Percentiles rank a stretch among this genome's conserved stretches.
These are phyloP conservation scores for Trichocladium antarcticum DNA, from an alignment of 495 filamentous ascomycete species.

Conservation along the genomic window DNA sequence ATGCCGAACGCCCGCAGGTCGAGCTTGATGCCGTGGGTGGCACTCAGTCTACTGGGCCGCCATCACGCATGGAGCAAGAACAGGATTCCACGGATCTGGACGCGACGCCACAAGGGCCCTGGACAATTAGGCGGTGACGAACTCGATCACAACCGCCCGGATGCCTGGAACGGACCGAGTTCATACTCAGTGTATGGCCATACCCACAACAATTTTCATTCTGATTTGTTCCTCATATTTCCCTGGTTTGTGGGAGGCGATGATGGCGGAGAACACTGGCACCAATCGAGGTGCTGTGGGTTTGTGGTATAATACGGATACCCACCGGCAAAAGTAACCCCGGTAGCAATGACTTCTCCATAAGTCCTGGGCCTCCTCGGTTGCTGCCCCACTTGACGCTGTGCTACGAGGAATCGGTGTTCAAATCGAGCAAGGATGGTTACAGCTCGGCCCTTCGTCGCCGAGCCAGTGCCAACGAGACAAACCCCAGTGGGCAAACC, in stretches of 20 bases:
- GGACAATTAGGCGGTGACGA: not conserved
- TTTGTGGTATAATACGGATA: not conserved
- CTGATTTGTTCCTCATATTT: no score
- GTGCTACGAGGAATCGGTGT: not conserved
- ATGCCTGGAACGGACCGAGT: not conserved
- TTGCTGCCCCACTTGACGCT: not conserved
- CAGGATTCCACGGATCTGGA: no score
- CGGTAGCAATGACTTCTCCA: slow-evolving; percentile 4
- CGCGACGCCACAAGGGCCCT: no score
- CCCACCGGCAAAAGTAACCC: not conserved
- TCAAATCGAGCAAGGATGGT: no score
- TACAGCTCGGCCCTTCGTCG: no score
- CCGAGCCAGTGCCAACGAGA: no score
- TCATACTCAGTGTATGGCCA: no score
- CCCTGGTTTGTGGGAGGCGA: not conserved
- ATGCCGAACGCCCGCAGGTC: not conserved
- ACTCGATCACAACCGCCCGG: not conserved
- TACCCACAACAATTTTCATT: no score
- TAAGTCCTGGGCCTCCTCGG: not conserved
- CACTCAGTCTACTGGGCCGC: no score
- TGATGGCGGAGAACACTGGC: not conserved
- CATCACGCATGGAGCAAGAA: no score
- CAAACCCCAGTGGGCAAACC: no score
- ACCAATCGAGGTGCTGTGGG: not conserved
- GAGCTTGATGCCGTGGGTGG: not conserved